Evolutionary conservation across 2,329 filamentous ascomycete genomes (phyloP).

Genomic region (Claviceps sp.): DNA sequence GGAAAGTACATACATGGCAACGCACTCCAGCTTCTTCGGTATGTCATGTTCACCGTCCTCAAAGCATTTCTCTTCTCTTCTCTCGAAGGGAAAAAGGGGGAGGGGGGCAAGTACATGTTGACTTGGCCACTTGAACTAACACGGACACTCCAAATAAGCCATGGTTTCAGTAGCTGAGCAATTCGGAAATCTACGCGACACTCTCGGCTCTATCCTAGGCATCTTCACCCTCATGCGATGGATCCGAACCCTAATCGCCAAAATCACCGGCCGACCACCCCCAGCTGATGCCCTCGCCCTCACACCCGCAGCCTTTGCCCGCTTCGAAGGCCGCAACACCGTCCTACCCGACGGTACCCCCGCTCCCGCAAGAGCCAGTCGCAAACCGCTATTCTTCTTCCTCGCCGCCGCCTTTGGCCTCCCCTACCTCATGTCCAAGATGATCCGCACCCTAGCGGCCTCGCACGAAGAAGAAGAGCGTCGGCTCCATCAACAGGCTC

Average conservation of each 20-base stretch:
- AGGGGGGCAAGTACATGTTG: background rate
- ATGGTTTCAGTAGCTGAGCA: slow-evolving; percentile 98
- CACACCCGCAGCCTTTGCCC: slow-evolving; percentile 81
- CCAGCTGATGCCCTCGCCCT: slow-evolving; percentile 78
- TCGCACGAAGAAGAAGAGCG: slow-evolving; percentile 73
- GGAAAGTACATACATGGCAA: slow-evolving; percentile 99
- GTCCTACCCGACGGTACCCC: slow-evolving; percentile 48
- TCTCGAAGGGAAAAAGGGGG: background rate
- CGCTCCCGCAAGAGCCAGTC: slow-evolving; percentile 60
- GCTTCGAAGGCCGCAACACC: slow-evolving; percentile 60
- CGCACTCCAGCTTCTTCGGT: slow-evolving; percentile 97
- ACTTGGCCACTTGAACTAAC: background rate
- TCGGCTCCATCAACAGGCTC: slow-evolving; percentile 36
- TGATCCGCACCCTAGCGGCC: slow-evolving; percentile 73
- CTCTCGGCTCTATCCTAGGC: slow-evolving; percentile 81
- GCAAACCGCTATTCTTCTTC: slow-evolving; percentile 95
- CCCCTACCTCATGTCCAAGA: slow-evolving; percentile 92
- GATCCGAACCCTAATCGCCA: slow-evolving; percentile 82
- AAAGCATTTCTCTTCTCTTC: background rate
- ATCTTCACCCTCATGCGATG: slow-evolving; percentile 95
- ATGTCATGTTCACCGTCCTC: slow-evolving; percentile 29
- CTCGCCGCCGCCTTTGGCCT: slow-evolving; percentile 86
- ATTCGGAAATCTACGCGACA: slow-evolving; percentile 84
- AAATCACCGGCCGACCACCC: slow-evolving; percentile 79
- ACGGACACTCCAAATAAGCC: slow-evolving; percentile 40